Evolutionary conservation across 495 filamentous ascomycete genomes (phyloP).

Genomic region (Achaetomiella virescens): DNA sequence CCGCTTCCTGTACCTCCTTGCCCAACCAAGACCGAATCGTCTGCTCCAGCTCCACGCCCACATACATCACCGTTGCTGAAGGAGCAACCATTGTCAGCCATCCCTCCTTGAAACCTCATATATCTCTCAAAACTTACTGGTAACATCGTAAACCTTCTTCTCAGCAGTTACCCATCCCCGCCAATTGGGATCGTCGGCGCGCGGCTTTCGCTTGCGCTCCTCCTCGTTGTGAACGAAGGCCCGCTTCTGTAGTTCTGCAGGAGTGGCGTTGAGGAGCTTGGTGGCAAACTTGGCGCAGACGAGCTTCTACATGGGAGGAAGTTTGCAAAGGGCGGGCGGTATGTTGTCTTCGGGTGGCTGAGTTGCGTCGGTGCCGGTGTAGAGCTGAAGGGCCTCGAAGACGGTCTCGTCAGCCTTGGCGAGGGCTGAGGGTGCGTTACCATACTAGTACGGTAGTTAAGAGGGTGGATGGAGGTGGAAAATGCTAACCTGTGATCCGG

Average conservation of each 20-base stretch:
- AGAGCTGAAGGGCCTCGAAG: neutral
- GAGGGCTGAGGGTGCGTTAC: neutral
- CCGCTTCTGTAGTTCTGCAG: neutral
- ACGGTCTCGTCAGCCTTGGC: neutral
- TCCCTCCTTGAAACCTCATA: neutral
- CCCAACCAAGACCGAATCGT: neutral
- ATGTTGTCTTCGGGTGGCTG: neutral
- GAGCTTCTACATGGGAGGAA: neutral
- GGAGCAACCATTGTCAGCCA: neutral
- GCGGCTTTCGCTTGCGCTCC: neutral
- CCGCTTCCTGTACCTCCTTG: neutral
- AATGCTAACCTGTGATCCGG: neutral
- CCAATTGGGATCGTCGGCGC: neutral
- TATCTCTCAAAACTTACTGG: neutral
- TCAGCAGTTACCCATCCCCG: neutral
- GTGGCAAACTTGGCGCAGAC: neutral
- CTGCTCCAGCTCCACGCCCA: neutral
- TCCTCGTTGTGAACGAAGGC: neutral
- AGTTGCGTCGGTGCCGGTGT: neutral
- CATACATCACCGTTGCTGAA: constrained; percentile 5
- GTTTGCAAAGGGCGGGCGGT: neutral
- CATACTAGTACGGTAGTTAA: neutral
- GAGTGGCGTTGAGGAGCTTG: neutral
- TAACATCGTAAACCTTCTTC: constrained; percentile 3
- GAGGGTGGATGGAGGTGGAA: too few species aligned